Evolutionary conservation across 306 rosid genomes (phyloP).

Genomic region (Sindora glabra): DNA sequence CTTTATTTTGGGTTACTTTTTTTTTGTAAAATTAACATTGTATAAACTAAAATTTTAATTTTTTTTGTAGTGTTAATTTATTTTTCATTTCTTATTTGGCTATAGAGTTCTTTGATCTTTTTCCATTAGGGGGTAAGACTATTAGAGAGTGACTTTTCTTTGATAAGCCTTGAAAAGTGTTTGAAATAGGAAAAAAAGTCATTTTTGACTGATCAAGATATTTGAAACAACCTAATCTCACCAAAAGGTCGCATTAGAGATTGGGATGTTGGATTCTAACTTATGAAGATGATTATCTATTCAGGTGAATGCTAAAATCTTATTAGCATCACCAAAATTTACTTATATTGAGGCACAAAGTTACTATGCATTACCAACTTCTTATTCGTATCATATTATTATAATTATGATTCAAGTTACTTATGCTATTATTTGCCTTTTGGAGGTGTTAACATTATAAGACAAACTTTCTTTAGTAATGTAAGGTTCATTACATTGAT

Average conservation of each 20-base stretch:
- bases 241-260: slow-evolving; percentile 26
- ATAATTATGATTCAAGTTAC: slow-evolving; percentile 22
- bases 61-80: too few species aligned
- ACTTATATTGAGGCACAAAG: slow-evolving; percentile 21
- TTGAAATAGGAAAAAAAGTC: slow-evolving; percentile 93
- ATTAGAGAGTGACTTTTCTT: slow-evolving; percentile 99
- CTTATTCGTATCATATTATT: too few species aligned
- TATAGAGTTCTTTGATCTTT: slow-evolving; percentile 89
- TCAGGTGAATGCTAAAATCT: slow-evolving; percentile 22
- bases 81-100: slow-evolving; percentile 13
- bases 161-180: slow-evolving; percentile 96
- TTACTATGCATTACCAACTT: too few species aligned
- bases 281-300: slow-evolving; percentile 17
- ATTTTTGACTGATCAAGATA: slow-evolving; percentile 40
- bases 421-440: slow-evolving; percentile 8
- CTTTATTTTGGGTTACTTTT: neutral
- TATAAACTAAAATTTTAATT: too few species aligned
- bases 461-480: too few species aligned
- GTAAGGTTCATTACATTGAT: too few species aligned
- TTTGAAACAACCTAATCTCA: slow-evolving; percentile 55
- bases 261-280: slow-evolving; percentile 46
- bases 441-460: too few species aligned
- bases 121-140: slow-evolving; percentile 80
- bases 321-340: slow-evolving; percentile 23
- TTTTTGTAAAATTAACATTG: too few species aligned